A percentile compares a stretch with the other conserved stretches of the same genome.
phyloP scores from a whole-genome alignment of 1,284 basidiomycete species.

The Peniophora sp. region DNA sequence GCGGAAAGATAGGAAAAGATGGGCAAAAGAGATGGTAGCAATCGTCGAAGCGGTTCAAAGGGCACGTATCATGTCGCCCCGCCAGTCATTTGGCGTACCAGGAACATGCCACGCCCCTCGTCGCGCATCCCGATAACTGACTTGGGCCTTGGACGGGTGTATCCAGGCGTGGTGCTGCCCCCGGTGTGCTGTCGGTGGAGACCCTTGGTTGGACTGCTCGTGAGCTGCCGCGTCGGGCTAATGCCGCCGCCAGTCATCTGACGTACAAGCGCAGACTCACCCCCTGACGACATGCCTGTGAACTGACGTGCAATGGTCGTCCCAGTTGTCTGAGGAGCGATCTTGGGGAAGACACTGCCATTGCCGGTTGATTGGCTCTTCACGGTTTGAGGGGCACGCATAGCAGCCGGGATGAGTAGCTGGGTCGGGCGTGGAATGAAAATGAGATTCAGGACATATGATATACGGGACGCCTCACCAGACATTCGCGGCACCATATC shows the following conservation, averaged over 20 bases:
- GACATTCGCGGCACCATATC: slow-evolving; percentile 78
- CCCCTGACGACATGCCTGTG: slow-evolving; percentile 45
- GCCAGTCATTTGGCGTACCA: slow-evolving; percentile 60
- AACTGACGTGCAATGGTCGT: slow-evolving; percentile 71
- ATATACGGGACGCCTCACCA: slow-evolving; percentile 37
- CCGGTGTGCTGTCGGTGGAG: slow-evolving; percentile 11
- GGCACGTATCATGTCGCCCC: slow-evolving; percentile 19
- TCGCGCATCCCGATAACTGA: slow-evolving; percentile 27
- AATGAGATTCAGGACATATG: slow-evolving; percentile 5
- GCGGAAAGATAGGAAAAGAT: neutral
- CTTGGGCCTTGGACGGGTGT: slow-evolving; percentile 22
- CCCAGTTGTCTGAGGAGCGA: slow-evolving; percentile 53
- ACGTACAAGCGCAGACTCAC: slow-evolving; percentile 38
- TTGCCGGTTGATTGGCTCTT: slow-evolving; percentile 40
- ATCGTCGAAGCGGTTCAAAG: slow-evolving; percentile 3
- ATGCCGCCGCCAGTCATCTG: slow-evolving; percentile 62
- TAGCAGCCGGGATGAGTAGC: slow-evolving; percentile 47
- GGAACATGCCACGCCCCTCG: slow-evolving; percentile 33
- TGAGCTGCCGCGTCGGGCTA: slow-evolving; percentile 49
- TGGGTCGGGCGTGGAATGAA: slow-evolving; percentile 16
- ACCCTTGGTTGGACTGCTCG: slow-evolving; percentile 25
- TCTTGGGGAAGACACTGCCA: slow-evolving; percentile 19
- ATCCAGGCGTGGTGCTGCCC: slow-evolving; percentile 10
- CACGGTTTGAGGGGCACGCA: slow-evolving; percentile 36
- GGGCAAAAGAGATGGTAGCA: slow-evolving; percentile 4